Base-by-base conservation (phyloP, 768 basidiomycete species). In the Lepiota subincarnata region DNA sequence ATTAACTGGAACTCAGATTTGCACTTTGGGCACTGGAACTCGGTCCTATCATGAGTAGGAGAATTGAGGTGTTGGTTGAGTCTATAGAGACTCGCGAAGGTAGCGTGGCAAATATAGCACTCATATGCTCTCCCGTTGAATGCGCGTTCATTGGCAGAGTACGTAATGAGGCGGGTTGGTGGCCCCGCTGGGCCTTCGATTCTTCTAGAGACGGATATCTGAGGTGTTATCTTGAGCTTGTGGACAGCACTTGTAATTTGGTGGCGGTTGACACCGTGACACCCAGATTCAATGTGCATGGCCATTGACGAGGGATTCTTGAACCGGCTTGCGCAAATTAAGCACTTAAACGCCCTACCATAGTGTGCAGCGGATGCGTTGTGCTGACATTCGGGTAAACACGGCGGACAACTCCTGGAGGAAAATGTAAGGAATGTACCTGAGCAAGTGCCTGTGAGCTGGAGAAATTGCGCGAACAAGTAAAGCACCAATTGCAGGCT, bases 61-160 rank as follows among this genome's bases (percentile, higher is more conserved):
- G 86, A 87, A 46, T 73, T 71, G 40, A 88, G 72, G 60, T 89
- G 88, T 56, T 76, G 71, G 60, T 89, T 85, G 46, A 89, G 73
- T 6, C 65, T 68, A 0, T 13, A 10, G 11, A 86, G 73, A 0
- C 68, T 60, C 46, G 59, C 24, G 59, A 75, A 83, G 11, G 46
- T 58, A 18, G 48, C 53, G 62, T 81, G 74, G 63, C 87, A 88
- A 20, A 89, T 65, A 61, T 80, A 80, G 65, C 86, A 89, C 65
- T 89, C 84, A 63, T 73, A 89, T 4, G 57, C 68, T 4, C 0
- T 4, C 0, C 75, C 77, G 54, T 82, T 82, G 72, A 73, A 81
- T 1, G 78, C 62, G 8, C 59, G 56, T 13, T 37, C 35, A 19
- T 64, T 70, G 10, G 76, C 74, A 20, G 58, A 64, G 60, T 70